These are phyloP conservation scores for Torulaspora quercuum DNA, from an alignment of 805 yeast genomes.

Conservation along the genomic window DNA sequence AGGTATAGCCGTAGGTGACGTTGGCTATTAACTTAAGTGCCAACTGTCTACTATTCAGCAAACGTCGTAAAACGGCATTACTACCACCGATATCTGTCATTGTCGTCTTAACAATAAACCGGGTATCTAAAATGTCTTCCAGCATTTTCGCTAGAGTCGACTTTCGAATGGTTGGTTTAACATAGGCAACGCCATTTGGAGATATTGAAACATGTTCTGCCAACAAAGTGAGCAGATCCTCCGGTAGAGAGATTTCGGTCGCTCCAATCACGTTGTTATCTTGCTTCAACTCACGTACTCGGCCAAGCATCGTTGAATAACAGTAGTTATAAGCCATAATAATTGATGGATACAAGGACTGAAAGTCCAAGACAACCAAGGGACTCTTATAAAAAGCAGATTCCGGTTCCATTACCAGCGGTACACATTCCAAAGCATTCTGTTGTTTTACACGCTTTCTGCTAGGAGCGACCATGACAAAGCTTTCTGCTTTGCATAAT, in stretches of 20 bases:
- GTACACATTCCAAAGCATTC: slow-evolving; percentile 81
- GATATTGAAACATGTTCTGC: slow-evolving; percentile 59
- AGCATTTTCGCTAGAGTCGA: slow-evolving; percentile 82
- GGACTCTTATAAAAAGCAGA: slow-evolving; percentile 86
- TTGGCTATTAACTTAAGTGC: slow-evolving; percentile 89
- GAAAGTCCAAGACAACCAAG: slow-evolving; percentile 84
- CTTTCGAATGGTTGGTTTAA: slow-evolving; percentile 58
- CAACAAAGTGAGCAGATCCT: slow-evolving; percentile 54
- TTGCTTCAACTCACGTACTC: slow-evolving; percentile 50
- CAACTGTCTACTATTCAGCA: slow-evolving; percentile 72
- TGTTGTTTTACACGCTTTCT: slow-evolving; percentile 77
- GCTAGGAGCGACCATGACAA: slow-evolving; percentile 71
- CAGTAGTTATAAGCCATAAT: slow-evolving; percentile 90
- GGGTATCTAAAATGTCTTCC: slow-evolving; percentile 71
- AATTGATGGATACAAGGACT: slow-evolving; percentile 89
- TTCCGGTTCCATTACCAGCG: slow-evolving; percentile 89
- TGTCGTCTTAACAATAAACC: slow-evolving; percentile 74
- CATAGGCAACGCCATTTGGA: slow-evolving; percentile 85
- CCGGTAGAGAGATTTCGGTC: slow-evolving; percentile 46
- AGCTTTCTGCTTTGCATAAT: slow-evolving; percentile 72
- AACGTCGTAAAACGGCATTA: slow-evolving; percentile 48
- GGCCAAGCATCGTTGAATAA: slow-evolving; percentile 67
- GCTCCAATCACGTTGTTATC: slow-evolving; percentile 53
- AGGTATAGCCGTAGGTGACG: slow-evolving; percentile 93
- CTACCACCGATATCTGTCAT: slow-evolving; percentile 44